Evolutionary conservation across 2,329 filamentous ascomycete species (phyloP), one percentile per base, ranked within the genome.

Genomic region (Diaporthe citriasiana): DNA sequence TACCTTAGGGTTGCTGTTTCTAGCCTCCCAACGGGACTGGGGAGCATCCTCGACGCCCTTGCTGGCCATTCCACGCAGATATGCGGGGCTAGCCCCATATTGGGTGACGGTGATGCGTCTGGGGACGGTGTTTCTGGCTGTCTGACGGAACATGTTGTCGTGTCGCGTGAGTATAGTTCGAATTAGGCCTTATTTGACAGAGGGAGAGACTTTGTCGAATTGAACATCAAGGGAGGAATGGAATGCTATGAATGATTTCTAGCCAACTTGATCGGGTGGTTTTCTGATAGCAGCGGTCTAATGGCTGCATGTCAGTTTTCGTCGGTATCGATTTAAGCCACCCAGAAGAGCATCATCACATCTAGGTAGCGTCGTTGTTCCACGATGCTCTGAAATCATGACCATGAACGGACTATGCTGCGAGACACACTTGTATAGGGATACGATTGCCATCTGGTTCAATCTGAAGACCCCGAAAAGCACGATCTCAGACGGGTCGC

Each of bases 11-110:
- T 22, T 60, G 55, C 22, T 71, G 13, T 60, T 40, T 55, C 60
- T 71, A 6, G 30, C 55, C 33, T 71, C 66, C 10, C 69, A 55
- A 50, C 33, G 55, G 42, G 69, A 55, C n/a, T 71, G 69, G 8
- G 55, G 12, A 17, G 40, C 55, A n/a, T 71, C 55, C 27, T 71
- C 69, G 4, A 51, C 69, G 9, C 55, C 38, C 50, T 57, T 70
- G 51, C 33, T 40, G 8, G 66, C 66, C 66, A 70, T 57, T 27
- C 53, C 56, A 1, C 55, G 69, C 53, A 40, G 6, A 15, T 59
- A 30, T 10, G n/a, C 27, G 30, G 55, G 19, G 4, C 12, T 42
- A 47, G 55, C 22, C 19, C 13, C 30, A 12, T 9, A 47, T 1
- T 47, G 6, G 3, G 38, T 35, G n/a, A 38, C 22, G 42, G 35